These are phyloP conservation scores for Ajuga chamaepitys DNA, from an alignment of 257 asterid genomes.

Conservation along the genomic window DNA sequence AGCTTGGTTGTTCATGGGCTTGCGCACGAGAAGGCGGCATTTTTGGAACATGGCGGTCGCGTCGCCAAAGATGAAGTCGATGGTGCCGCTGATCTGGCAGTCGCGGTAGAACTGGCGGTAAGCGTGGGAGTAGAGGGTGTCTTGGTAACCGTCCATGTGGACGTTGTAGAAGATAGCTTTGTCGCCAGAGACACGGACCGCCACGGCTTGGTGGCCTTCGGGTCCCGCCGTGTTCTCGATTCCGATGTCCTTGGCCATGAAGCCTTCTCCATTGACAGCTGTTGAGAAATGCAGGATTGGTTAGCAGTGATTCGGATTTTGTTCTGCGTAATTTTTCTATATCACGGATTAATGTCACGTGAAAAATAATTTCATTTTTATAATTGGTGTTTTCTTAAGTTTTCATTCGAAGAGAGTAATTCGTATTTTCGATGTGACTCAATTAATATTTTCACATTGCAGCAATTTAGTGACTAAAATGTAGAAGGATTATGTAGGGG, in stretches of 20 bases:
- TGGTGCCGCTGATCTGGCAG: constrained; percentile 65
- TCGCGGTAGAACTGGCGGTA: constrained; percentile 69
- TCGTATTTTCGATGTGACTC: no score
- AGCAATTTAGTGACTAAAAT: no score
- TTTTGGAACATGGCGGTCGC: constrained; percentile 60
- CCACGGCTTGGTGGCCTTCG: constrained; percentile 56
- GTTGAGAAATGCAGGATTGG: constrained; percentile 1
- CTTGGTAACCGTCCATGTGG: constrained; percentile 62
- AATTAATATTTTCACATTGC: no score
- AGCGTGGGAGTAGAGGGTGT: constrained; percentile 68
- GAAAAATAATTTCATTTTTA: no score
- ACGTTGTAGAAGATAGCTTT: constrained; percentile 48
- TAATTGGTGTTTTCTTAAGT: no score
- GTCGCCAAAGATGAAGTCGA: constrained; percentile 78
- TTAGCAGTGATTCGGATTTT: no score
- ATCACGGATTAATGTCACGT: no score
- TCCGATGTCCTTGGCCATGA: constrained; percentile 63
- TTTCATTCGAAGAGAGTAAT: no score
- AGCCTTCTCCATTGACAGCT: constrained; percentile 55
- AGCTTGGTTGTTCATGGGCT: constrained; percentile 54
- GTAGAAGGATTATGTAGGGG: no score
- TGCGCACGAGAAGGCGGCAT: constrained; percentile 49
- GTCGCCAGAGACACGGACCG: constrained; percentile 71
- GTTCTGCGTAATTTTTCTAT: no score
- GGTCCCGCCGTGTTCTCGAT: constrained; percentile 82